Conservation (phyloP, 768 basidiomycete species). For the Phlebiopsis flavidoalba region DNA sequence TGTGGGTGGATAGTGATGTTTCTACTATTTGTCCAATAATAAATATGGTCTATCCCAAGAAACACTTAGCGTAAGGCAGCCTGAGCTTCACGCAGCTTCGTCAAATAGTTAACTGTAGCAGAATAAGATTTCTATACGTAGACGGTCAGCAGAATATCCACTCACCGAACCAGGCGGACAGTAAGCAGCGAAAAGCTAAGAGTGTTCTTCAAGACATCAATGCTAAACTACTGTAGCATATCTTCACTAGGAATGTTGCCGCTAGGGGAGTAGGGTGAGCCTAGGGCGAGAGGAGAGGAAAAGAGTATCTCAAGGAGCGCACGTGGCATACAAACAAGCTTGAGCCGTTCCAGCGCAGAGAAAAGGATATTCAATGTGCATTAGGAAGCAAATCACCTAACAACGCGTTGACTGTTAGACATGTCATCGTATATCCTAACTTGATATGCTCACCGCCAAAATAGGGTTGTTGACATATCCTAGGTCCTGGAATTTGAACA, state of each 20-base stretch:
- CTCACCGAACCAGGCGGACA: not conserved
- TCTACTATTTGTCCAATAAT: too few species aligned
- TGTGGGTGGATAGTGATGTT: too few species aligned
- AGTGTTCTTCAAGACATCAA: not conserved
- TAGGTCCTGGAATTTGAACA: not conserved
- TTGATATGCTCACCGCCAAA: slow-evolving; percentile 5
- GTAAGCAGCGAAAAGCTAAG: not conserved
- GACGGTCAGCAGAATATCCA: not conserved
- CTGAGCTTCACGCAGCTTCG: not conserved
- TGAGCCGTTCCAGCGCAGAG: too few species aligned
- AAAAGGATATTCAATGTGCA: too few species aligned
- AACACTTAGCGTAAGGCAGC: not conserved
- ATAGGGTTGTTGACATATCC: slow-evolving; percentile 8
- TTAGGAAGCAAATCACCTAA: not conserved
- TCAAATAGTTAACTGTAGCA: not conserved
- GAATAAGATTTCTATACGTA: not conserved
- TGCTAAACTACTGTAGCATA: not conserved
- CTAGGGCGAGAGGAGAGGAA: not conserved
- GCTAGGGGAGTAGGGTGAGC: not conserved
- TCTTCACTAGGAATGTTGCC: not conserved
- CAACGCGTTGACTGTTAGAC: not conserved
- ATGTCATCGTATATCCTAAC: too few species aligned
- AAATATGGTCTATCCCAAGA: not conserved
- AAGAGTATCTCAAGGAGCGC: not conserved
- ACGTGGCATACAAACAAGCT: too few species aligned